Conservation (phyloP, 192 early-diverging fungal genomes). For the Paraglomus occultum region DNA sequence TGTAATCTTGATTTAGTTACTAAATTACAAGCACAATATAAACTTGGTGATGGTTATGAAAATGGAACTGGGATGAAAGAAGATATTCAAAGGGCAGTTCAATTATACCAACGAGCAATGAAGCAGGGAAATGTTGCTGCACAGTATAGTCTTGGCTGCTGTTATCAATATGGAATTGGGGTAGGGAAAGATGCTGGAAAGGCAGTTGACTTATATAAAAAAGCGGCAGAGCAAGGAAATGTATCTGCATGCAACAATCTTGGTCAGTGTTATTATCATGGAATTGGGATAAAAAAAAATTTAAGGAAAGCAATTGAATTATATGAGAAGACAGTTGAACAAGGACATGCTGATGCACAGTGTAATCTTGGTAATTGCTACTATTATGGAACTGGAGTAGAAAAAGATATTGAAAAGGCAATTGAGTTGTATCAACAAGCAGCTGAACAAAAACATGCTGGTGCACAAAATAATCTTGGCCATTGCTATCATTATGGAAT, state of each 20-base stretch:
- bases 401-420: conserved; percentile 36
- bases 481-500: no score
- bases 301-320: conserved; percentile 59
- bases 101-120: no score
- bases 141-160: no score
- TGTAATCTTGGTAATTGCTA: conserved; percentile 61
- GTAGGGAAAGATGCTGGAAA: conserved; percentile 36
- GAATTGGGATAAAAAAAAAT: conserved; percentile 65
- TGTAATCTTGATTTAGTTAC: no score
- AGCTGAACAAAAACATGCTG: not conserved
- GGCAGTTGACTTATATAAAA: conserved; percentile 51
- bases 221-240: conserved; percentile 51
- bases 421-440: conserved; percentile 1
- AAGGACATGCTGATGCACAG: conserved; percentile 54
- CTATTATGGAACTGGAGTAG: conserved; percentile 57
- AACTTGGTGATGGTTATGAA: no score
- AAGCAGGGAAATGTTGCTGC: no score
- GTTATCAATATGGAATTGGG: conserved; percentile 66
- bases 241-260: conserved; percentile 59
- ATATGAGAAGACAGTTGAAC: conserved; percentile 53
- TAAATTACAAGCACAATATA: no score
- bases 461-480: conserved; percentile 13
- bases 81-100: no score
- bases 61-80: no score
- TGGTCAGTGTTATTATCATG: conserved; percentile 81